These are phyloP conservation scores for Boechera stricta DNA, from an alignment of 345 rosid species.

Conservation along the genomic window DNA sequence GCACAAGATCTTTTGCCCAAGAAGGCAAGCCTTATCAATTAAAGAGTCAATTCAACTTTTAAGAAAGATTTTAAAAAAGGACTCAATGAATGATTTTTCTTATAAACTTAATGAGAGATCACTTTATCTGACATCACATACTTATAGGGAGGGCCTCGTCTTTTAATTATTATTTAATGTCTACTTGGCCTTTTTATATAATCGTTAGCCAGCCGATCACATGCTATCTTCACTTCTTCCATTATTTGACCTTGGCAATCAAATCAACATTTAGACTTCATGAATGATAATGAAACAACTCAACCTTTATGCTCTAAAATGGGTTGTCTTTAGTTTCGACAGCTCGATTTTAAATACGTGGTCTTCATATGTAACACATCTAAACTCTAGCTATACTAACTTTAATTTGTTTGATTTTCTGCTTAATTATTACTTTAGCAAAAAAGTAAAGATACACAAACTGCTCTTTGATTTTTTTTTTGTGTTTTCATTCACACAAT, in stretches of 20 bases:
- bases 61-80: background rate
- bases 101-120: constrained; percentile 22
- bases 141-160: background rate
- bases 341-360: background rate
- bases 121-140: constrained; percentile 37
- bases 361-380: constrained; percentile 10
- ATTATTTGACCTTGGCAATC: constrained; percentile 25
- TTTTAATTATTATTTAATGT: constrained; percentile 4
- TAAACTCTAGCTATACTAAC: background rate
- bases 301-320: constrained; percentile 13
- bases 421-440: background rate
- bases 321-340: background rate
- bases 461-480: background rate
- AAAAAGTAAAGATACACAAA: background rate
- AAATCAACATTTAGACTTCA: constrained; percentile 2
- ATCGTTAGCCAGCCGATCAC: constrained; percentile 30
- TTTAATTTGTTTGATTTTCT: constrained; percentile 1
- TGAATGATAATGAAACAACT: constrained; percentile 1
- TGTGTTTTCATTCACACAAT: background rate
- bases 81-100: constrained; percentile 21
- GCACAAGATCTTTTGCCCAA: background rate
- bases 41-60: background rate
- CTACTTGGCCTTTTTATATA: constrained; percentile 39
- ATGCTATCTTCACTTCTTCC: constrained; percentile 30
- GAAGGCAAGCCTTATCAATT: background rate